Base-by-base conservation (phyloP, 352 stramenopile genomes). In the Phytophthora litchii region DNA sequence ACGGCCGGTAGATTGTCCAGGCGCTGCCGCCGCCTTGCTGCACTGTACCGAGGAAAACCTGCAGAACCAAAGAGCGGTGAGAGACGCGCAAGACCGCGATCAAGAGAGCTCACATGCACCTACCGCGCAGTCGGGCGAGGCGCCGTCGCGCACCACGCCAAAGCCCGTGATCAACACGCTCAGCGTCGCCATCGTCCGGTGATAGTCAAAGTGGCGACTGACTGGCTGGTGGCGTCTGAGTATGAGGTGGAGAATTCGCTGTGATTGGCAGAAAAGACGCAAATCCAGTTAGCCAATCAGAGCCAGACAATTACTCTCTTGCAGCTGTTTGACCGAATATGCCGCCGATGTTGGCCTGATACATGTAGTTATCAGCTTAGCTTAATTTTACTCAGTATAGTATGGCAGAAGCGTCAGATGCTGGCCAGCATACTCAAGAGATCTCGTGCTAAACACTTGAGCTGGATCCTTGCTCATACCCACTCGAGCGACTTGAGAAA, bases 1-100 rank as follows among this genome's bases (percentile, higher is more conserved):
- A 89, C 11, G 76, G 72, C 13, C 85, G 76, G 64, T 94, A 94
- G 17, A 94, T 77, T 8, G 73, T 88, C 85, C 85, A 94, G 59
- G 73, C 77, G 32, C 72, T 70, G 49, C 67, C 56, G 41, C 80
- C 77, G 59, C 81, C 76, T 59, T 91, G 85, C 51, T 92, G 81
- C 16, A 94, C 81, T 31, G 69, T 91, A 40, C 88, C 72, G 36
- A 86, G 74, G 54, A 92, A 94, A 16, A 91, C 81, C 82, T 88
- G 52, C 11, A 32, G 45, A 58, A 42, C 38, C 35, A 56, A 35
- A 59, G 19, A 51, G 42, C 38, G 29, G 32, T 58, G 16, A 64
- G 32, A 43, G 20, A 35, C 41, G 19, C 20, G 9, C 23, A 12
- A 37, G 6, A 20, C 13, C 9, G 43, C 41, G 14, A 50, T 45